Conservation (phyloP, 495 filamentous ascomycete genomes). For the Penicillium ochrochloron region DNA sequence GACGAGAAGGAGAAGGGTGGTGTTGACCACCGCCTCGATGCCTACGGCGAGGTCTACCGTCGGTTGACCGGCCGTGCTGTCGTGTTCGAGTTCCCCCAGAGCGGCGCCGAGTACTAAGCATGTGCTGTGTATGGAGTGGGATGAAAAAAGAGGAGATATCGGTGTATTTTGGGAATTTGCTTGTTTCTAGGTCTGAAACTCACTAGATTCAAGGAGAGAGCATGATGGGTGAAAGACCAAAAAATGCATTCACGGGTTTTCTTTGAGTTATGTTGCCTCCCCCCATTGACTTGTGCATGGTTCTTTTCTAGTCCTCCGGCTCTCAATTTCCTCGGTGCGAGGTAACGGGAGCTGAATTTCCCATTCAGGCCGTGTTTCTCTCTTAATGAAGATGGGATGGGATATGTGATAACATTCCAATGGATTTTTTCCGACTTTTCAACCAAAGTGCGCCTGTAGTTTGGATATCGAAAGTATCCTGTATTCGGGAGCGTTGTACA, state of each 20-base stretch:
- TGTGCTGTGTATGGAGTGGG: constrained; percentile 26
- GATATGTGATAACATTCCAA: constrained; percentile 41
- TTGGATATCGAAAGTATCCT: not conserved
- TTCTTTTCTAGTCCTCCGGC: constrained; percentile 22
- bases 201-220: constrained; percentile 36
- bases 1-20: constrained; percentile 99
- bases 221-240: constrained; percentile 41
- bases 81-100: constrained; percentile 95
- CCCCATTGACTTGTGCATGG: constrained; percentile 31
- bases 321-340: constrained; percentile 22
- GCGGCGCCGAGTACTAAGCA: constrained; percentile 77
- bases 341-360: constrained; percentile 32
- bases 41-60: constrained; percentile 98
- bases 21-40: constrained; percentile 98
- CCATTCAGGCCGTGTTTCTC: constrained; percentile 33
- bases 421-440: constrained; percentile 34
- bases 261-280: constrained; percentile 36
- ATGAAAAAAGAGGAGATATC: constrained; percentile 28
- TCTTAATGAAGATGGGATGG: constrained; percentile 40
- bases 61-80: constrained; percentile 92
- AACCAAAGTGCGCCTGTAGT: constrained; percentile 10
- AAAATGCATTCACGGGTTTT: constrained; percentile 44
- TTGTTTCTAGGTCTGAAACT: constrained; percentile 39
- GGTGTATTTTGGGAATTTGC: constrained; percentile 29
- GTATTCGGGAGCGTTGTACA: not conserved